phyloP scores from a whole-genome alignment of 164 flowering plant species.

The Piper betle region DNA sequence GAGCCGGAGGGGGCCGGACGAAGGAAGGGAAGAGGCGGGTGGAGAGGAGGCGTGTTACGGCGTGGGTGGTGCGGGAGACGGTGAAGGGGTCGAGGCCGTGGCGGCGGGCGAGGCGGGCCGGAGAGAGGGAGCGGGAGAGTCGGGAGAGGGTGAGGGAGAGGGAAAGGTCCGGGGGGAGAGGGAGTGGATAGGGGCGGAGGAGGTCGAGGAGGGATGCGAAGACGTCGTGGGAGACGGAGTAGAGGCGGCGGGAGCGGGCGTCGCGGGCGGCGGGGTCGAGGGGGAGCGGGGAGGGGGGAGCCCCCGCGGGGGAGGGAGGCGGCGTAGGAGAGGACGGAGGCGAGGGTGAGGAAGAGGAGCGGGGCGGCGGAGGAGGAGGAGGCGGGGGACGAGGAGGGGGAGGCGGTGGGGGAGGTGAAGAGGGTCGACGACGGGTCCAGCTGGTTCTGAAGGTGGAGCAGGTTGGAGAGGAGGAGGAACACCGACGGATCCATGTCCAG shows the following conservation, averaged over 20 bases:
- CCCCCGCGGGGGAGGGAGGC: no score
- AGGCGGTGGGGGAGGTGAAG: slow-evolving; percentile 23
- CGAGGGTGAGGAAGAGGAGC: slow-evolving; percentile 12
- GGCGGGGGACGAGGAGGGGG: slow-evolving; percentile 1
- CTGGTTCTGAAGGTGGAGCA: slow-evolving; percentile 83
- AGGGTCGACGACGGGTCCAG: slow-evolving; percentile 65
- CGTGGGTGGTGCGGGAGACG: slow-evolving; percentile 83
- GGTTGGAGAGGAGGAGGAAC: slow-evolving; percentile 73
- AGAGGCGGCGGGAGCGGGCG: slow-evolving; percentile 74
- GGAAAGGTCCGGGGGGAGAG: slow-evolving; percentile 83
- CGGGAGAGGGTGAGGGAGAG: slow-evolving; percentile 90
- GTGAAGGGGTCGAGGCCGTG: slow-evolving; percentile 71
- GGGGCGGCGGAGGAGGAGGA: neutral
- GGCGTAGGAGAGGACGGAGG: slow-evolving; percentile 45
- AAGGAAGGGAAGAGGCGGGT: slow-evolving; percentile 78
- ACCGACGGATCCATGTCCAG: slow-evolving; percentile 83
- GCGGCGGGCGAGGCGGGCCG: slow-evolving; percentile 44
- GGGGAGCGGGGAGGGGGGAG: slow-evolving; percentile 28
- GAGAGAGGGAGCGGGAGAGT: slow-evolving; percentile 55
- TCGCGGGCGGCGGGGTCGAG: slow-evolving; percentile 60
- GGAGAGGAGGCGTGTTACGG: slow-evolving; percentile 73
- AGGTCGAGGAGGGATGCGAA: slow-evolving; percentile 82
- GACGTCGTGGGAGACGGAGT: slow-evolving; percentile 85
- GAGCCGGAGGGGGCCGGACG: slow-evolving; percentile 52
- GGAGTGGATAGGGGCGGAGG: slow-evolving; percentile 70